These are phyloP conservation scores for Mortierella sp. DNA, from an alignment of 371 early-diverging fungal species.

Conservation along the genomic window DNA sequence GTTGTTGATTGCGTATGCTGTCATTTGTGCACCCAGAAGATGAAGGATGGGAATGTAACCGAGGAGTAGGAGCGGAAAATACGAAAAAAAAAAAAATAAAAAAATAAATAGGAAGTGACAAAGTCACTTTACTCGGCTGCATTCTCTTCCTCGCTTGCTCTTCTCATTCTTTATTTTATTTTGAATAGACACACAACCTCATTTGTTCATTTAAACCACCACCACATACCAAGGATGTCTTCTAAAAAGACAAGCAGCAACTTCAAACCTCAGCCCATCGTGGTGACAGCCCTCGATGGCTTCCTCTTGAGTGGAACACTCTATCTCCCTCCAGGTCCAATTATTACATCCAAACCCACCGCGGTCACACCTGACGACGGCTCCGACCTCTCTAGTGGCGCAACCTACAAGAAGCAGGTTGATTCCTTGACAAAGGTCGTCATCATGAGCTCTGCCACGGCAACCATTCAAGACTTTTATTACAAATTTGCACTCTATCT, in stretches of 20 bases:
- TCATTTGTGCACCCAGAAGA: too few species aligned
- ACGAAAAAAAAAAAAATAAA: background rate
- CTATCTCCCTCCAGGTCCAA: conserved; percentile 43
- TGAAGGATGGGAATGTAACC: background rate
- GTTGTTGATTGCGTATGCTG: too few species aligned
- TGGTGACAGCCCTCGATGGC: conserved; percentile 52
- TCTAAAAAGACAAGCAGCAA: conserved; percentile 11
- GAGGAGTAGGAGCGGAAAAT: background rate
- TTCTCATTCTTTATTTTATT: conserved; percentile 10
- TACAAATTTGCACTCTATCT: conserved; percentile 53
- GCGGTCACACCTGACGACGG: conserved; percentile 6
- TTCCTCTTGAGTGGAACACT: conserved; percentile 48
- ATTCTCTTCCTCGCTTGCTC: background rate
- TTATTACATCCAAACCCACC: conserved; percentile 24
- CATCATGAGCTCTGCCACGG: conserved; percentile 55
- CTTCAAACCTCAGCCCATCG: conserved; percentile 47
- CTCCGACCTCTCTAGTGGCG: conserved; percentile 26
- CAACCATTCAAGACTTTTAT: conserved; percentile 53
- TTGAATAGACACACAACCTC: too few species aligned
- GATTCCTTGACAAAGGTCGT: conserved; percentile 38
- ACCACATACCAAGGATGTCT: conserved; percentile 7
- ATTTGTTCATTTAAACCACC: background rate
- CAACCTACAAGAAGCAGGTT: conserved; percentile 18
- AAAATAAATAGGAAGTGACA: background rate
- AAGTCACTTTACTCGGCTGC: conserved; percentile 1